Percentiles rank a stretch among this genome's conserved stretches.
phyloP scores from a whole-genome alignment of 768 basidiomycete genomes.

The Gymnopilus dilepis region DNA sequence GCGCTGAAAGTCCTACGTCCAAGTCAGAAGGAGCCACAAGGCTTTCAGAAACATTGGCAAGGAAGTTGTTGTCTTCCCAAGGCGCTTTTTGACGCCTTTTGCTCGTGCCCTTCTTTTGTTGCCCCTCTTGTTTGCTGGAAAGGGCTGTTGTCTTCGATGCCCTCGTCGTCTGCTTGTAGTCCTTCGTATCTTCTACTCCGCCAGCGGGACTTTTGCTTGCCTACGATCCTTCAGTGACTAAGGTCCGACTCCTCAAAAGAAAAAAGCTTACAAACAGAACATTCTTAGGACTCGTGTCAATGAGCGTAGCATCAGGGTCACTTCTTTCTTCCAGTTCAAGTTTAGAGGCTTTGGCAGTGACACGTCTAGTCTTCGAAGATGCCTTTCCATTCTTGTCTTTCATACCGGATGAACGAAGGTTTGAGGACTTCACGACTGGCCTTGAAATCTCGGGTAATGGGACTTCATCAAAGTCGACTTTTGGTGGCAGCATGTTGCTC shows the following conservation, averaged over 20 bases:
- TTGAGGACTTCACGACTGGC: background rate
- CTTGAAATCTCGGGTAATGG: background rate
- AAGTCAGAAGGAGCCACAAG: background rate
- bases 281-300: background rate
- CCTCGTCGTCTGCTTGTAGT: constrained; percentile 19
- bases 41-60: constrained; percentile 9
- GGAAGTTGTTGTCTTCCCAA: constrained; percentile 32
- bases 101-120: constrained; percentile 2
- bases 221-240: background rate
- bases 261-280: background rate
- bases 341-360: background rate
- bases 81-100: constrained; percentile 36
- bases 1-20: background rate
- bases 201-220: background rate
- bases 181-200: background rate
- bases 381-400: constrained; percentile 35
- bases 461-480: constrained; percentile 22
- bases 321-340: background rate
- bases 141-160: background rate
- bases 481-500: background rate
- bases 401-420: constrained; percentile 30
- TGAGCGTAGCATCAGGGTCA: constrained; percentile 15
- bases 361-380: constrained; percentile 4
- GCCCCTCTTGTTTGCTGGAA: background rate
- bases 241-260: background rate